Evolutionary conservation across 345 rosid species (phyloP), one percentile per base, ranked within the genome.

Genomic region (Pugionium cornutum): DNA sequence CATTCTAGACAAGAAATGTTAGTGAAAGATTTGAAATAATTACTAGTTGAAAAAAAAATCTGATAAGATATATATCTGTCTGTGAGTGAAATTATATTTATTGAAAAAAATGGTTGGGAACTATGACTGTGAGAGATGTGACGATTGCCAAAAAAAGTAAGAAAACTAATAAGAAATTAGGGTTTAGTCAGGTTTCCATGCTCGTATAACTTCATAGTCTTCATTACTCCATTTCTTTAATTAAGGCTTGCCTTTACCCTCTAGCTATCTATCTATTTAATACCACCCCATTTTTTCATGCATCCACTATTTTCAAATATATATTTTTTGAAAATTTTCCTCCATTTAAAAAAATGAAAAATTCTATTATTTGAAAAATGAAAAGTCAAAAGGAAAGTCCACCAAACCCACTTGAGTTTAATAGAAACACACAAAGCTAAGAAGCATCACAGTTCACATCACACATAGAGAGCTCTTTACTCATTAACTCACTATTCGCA

Each of bases 111-210:
- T 25, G 37, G 53, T 45, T 52, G 2, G 58, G 53, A 62, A 73
- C 51, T 40, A 60, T 66, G 71, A 73, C 67, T 37, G 61, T 53
- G 73, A 50, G 84, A 77, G 98, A 87, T 79, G 92, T 84, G 91
- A 86, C 98, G 79, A 82, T 77, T 85, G 44, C 96, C 89, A 37
- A 55, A 72, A 82, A 52, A 29, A 33, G 75, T 86, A 82, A 79
- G 42, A 68, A 76, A 79, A 82, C 79, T 79, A 78, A 47, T 31
- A 70, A 7, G 72, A 67, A 68, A 72, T 83, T 83, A 72, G 83
- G 67, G 68, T 53, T 60, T 11, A 60, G 58, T 67, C 73, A 74
- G 77, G 77, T 67, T 74, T 53, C 77, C 68, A 61, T 92, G 84
- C 80, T 79, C 2, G 87, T 83, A 77, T 86, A 87, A 87, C 67